Percentiles rank a stretch among this genome's conserved stretches.
These are phyloP conservation scores for Ceratocystis variospora DNA, from an alignment of 2,329 filamentous ascomycete species.

Conservation along the genomic window DNA sequence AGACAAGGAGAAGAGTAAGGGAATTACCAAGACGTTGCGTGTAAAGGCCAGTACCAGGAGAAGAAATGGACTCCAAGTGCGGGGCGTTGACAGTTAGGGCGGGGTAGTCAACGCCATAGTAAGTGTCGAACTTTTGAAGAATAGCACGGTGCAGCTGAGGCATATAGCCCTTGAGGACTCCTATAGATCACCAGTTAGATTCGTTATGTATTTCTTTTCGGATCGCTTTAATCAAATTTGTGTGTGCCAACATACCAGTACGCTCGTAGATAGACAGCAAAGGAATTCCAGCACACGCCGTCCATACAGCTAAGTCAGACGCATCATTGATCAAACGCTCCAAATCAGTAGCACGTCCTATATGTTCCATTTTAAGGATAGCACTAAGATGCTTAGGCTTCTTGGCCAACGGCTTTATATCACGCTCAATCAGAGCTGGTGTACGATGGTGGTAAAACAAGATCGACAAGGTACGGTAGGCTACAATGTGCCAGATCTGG, in stretches of 20 bases:
- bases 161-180: slow-evolving; percentile 77
- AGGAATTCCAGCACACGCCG: slow-evolving; percentile 74
- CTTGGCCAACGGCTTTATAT: slow-evolving; percentile 60
- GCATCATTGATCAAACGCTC: slow-evolving; percentile 81
- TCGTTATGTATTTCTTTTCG: too few relatives aligned
- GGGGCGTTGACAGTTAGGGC: slow-evolving; percentile 45
- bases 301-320: slow-evolving; percentile 87
- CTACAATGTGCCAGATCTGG: slow-evolving; percentile 63
- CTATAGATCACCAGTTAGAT: slow-evolving; percentile 31
- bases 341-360: slow-evolving; percentile 54
- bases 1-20: slow-evolving; percentile 43
- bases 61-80: slow-evolving; percentile 30
- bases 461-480: slow-evolving; percentile 65
- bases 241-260: slow-evolving; percentile 47
- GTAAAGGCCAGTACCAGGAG: slow-evolving; percentile 23
- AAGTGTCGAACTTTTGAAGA: slow-evolving; percentile 64
- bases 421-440: slow-evolving; percentile 78
- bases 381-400: slow-evolving; percentile 80
- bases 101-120: slow-evolving; percentile 68
- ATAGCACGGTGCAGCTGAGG: slow-evolving; percentile 71
- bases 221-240: neutral
- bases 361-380: slow-evolving; percentile 60
- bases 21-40: slow-evolving; percentile 18
- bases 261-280: slow-evolving; percentile 83
- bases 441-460: slow-evolving; percentile 93